phyloP scores from a whole-genome alignment of 495 filamentous ascomycete genomes.

The Hypoxylon fuscum region DNA sequence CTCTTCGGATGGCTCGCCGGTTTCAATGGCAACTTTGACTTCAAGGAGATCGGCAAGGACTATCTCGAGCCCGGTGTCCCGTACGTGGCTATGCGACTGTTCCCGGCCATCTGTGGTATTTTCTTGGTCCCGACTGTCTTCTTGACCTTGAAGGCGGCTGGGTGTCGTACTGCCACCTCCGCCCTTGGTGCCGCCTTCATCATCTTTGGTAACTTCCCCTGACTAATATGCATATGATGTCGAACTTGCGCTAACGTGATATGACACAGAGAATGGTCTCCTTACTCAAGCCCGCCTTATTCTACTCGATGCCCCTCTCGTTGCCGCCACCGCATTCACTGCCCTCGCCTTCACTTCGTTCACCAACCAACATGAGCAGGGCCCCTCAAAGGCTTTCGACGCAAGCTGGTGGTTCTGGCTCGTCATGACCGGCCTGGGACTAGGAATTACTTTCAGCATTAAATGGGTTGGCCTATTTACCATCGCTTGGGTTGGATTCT shows the following conservation, averaged over 20 bases:
- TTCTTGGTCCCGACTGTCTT: constrained; percentile 91
- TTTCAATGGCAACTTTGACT: constrained; percentile 95
- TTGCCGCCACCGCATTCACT: constrained; percentile 93
- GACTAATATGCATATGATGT: constrained; percentile 13
- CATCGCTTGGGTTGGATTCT: constrained; percentile 94
- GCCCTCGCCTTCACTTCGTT: constrained; percentile 91
- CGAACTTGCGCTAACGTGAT: constrained; percentile 19
- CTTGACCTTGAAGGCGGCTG: constrained; percentile 88
- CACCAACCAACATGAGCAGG: constrained; percentile 95
- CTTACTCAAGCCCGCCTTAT: constrained; percentile 95
- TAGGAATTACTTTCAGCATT: constrained; percentile 92
- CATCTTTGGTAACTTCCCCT: constrained; percentile 76
- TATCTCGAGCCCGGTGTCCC: constrained; percentile 94
- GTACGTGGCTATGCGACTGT: constrained; percentile 96
- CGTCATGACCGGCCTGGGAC: constrained; percentile 79
- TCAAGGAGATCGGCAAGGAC: constrained; percentile 99
- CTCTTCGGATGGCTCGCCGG: constrained; percentile 95
- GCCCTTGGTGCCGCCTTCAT: constrained; percentile 83
- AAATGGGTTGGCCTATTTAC: constrained; percentile 99
- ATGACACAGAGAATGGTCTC: constrained; percentile 82
- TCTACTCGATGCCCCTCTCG: constrained; percentile 91
- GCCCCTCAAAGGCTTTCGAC: constrained; percentile 83
- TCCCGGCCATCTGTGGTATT: constrained; percentile 89
- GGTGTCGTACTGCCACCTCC: constrained; percentile 85
- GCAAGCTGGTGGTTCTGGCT: constrained; percentile 99